Evolutionary conservation across 2,329 filamentous ascomycete species (phyloP).

Genomic region (Incumbomyces lentus): DNA sequence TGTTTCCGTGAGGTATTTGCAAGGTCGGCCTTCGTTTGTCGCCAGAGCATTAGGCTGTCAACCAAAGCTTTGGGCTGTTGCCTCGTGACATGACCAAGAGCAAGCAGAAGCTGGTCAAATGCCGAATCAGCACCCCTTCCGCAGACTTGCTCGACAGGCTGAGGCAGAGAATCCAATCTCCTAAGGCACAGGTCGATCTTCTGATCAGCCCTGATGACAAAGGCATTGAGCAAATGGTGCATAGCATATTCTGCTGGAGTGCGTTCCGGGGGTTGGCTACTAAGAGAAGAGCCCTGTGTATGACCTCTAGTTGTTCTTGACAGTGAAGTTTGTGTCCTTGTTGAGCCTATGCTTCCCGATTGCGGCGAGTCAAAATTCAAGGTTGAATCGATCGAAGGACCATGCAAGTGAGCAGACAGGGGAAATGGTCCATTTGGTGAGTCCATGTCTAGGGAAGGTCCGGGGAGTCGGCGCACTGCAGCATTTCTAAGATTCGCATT

Average conservation of each 20-base stretch:
- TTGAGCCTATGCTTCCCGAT: constrained; percentile 8
- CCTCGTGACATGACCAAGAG: constrained; percentile 86
- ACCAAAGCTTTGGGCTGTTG: constrained; percentile 91
- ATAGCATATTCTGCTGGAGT: constrained; percentile 97
- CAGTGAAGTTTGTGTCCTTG: constrained; percentile 46
- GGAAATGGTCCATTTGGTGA: constrained; percentile 5
- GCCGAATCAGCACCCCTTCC: constrained; percentile 76
- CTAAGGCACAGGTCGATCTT: constrained; percentile 85
- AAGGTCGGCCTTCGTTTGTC: constrained; percentile 87
- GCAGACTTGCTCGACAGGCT: constrained; percentile 79
- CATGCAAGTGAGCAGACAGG: constrained; percentile 18
- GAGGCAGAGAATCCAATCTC: constrained; percentile 67
- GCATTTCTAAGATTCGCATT: constrained; percentile 9
- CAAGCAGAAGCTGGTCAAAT: constrained; percentile 90
- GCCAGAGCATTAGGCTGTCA: constrained; percentile 96
- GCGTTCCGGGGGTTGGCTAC: constrained; percentile 63
- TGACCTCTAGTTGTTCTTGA: constrained; percentile 61
- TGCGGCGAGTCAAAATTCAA: constrained; percentile 33
- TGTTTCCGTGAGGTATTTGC: constrained; percentile 55
- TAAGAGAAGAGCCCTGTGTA: constrained; percentile 65
- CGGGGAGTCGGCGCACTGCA: neutral
- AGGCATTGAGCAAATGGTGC: constrained; percentile 92
- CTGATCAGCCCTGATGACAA: constrained; percentile 92
- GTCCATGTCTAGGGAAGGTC: neutral
- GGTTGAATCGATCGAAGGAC: constrained; percentile 27